Evolutionary conservation across 129 eudicot genomes (phyloP).

Genomic region (Lonicera japonica): DNA sequence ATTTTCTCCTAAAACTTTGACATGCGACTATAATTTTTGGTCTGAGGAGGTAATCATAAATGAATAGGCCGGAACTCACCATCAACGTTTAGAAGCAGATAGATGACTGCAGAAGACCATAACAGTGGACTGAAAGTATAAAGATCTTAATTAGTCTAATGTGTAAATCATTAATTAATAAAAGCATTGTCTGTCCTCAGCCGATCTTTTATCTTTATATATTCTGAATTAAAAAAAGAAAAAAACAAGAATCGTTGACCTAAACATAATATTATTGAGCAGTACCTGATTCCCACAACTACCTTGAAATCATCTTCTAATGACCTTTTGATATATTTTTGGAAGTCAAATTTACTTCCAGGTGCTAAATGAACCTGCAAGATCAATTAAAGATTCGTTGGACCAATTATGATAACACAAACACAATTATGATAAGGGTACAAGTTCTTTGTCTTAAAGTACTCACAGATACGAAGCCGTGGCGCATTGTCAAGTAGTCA

Average conservation of each 20-base stretch:
- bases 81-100: conserved; percentile 62
- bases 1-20: too few relatives aligned
- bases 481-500: conserved; percentile 68
- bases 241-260: neutral
- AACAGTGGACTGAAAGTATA: conserved; percentile 53
- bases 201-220: neutral
- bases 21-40: too few relatives aligned
- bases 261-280: neutral
- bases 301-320: conserved; percentile 90
- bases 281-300: conserved; percentile 83
- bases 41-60: too few relatives aligned
- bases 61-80: conserved; percentile 53
- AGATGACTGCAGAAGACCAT: conserved; percentile 76
- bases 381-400: neutral
- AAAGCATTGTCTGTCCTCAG: too few relatives aligned
- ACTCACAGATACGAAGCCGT: conserved; percentile 36
- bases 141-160: neutral
- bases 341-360: conserved; percentile 84
- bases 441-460: conserved; percentile 2
- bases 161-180: neutral
- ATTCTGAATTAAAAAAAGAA: neutral
- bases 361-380: conserved; percentile 78
- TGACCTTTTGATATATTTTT: conserved; percentile 85
- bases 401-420: neutral
- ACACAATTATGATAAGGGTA: too few relatives aligned